These are phyloP conservation scores for Silene coronaria DNA, from an alignment of 179 eudicot genomes.

Conservation along the genomic window DNA sequence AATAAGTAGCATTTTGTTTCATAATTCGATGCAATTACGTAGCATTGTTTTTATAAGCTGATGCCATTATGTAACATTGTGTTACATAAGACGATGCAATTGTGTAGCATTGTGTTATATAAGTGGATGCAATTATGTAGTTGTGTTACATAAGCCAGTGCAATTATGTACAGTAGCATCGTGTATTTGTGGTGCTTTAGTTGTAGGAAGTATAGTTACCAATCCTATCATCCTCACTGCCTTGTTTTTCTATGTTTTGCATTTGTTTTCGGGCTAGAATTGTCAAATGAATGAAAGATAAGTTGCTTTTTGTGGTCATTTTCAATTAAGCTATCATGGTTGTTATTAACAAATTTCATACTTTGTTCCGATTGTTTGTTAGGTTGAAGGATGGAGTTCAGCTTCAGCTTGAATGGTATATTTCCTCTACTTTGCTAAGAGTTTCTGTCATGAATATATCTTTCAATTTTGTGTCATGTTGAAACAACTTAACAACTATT, in stretches of 20 bases:
- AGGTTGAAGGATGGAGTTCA: slow-evolving; percentile 85
- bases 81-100: background rate
- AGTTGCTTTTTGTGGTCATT: background rate
- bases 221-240: background rate
- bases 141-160: background rate
- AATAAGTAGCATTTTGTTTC: too few species aligned
- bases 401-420: slow-evolving; percentile 76
- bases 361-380: slow-evolving; percentile 25
- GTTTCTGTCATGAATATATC: background rate
- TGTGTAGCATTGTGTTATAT: background rate
- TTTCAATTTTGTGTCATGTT: background rate
- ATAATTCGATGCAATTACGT: background rate
- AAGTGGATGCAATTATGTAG: background rate
- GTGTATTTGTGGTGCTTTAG: background rate
- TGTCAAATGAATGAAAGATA: background rate
- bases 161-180: background rate
- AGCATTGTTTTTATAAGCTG: background rate
- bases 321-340: background rate
- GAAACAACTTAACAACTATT: background rate
- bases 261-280: background rate
- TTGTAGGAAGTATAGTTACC: background rate
- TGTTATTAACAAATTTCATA: slow-evolving; percentile 7
- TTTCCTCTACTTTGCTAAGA: slow-evolving; percentile 15
- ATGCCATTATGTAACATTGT: background rate
- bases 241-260: background rate